Evolutionary conservation across 306 rosid species (phyloP).

Genomic region (Citrullus amarus): DNA sequence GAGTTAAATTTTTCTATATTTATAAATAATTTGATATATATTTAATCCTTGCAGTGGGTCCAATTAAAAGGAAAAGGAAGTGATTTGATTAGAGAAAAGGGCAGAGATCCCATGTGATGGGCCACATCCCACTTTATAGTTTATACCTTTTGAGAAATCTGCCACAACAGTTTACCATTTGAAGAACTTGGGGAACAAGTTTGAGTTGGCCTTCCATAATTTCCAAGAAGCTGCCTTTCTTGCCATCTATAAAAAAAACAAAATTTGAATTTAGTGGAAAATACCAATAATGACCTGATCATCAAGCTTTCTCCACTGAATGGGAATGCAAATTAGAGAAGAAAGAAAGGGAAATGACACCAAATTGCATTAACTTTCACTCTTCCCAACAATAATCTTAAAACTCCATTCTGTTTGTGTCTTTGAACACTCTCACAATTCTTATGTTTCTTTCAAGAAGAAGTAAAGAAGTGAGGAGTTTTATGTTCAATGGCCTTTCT

Average conservation of each 20-base stretch:
- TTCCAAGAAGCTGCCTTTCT: neutral
- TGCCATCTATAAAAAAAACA: neutral
- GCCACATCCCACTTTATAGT: neutral
- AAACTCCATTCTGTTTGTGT: neutral
- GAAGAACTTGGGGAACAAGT: neutral
- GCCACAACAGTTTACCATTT: neutral
- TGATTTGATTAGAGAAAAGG: no score
- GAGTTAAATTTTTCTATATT: no score
- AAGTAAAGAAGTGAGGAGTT: neutral
- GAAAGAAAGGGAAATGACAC: neutral
- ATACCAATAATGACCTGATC: neutral
- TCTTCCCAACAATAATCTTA: neutral
- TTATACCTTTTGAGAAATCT: neutral
- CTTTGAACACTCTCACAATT: constrained; percentile 5
- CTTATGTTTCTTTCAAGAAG: constrained; percentile 22
- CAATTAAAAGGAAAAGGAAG: no score
- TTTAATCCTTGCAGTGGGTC: no score
- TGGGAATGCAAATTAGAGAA: neutral
- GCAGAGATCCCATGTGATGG: no score
- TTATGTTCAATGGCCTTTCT: neutral
- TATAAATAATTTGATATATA: no score
- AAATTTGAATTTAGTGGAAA: neutral
- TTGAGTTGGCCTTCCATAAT: neutral
- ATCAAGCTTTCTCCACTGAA: neutral
- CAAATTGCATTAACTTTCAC: neutral